These are phyloP conservation scores for Eucalyptus fibrosa DNA, from an alignment of 345 rosid genomes.

Conservation along the genomic window DNA sequence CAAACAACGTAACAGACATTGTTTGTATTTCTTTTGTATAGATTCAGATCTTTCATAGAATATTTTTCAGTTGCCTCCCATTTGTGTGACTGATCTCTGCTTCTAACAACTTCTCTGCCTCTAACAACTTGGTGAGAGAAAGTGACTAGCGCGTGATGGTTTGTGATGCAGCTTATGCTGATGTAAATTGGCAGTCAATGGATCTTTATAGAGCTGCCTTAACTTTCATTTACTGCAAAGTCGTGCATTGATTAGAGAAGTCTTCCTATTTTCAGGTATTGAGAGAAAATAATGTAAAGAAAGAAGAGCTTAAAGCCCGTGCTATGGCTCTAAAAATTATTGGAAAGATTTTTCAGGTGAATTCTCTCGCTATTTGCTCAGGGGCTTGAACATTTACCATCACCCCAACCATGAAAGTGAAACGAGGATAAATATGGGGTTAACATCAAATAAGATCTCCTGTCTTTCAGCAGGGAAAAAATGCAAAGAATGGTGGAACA, in stretches of 20 bases:
- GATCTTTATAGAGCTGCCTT: background rate
- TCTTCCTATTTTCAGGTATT: slow-evolving; percentile 34
- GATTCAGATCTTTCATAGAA: background rate
- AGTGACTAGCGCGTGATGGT: background rate
- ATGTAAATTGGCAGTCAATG: background rate
- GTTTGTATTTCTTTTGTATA: background rate
- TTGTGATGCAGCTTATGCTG: background rate
- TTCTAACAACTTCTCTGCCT: background rate
- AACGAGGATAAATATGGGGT: background rate
- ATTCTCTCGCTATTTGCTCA: background rate
- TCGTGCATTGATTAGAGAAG: background rate
- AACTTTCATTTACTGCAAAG: background rate
- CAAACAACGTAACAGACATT: background rate
- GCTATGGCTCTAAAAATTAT: slow-evolving; percentile 63
- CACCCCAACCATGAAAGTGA: background rate
- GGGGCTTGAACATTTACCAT: background rate
- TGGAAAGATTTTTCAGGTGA: slow-evolving; percentile 84
- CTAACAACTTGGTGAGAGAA: background rate
- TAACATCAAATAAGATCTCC: background rate
- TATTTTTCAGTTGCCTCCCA: background rate
- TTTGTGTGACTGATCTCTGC: background rate
- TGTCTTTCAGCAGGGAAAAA: slow-evolving; percentile 34
- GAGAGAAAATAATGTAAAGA: slow-evolving; percentile 45
- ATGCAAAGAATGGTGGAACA: slow-evolving; percentile 29
- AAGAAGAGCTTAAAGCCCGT: slow-evolving; percentile 66